These are phyloP conservation scores for Grifola frondosa DNA, from an alignment of 1,284 basidiomycete genomes.

Conservation along the genomic window DNA sequence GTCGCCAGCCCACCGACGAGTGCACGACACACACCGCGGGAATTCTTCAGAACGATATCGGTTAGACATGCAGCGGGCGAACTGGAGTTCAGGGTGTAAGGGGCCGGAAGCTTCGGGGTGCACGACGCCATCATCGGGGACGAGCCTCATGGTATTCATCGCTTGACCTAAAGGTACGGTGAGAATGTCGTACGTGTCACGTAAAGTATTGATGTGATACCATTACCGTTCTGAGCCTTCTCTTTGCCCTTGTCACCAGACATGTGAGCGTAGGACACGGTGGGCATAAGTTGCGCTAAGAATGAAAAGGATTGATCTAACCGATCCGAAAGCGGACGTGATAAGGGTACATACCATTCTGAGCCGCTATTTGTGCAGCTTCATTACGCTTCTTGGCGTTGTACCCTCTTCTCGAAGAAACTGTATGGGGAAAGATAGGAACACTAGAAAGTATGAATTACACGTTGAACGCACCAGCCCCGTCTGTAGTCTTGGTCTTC, in stretches of 20 bases:
- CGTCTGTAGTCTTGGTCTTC: constrained; percentile 32
- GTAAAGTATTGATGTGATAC: constrained; percentile 28
- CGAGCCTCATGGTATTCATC: constrained; percentile 22
- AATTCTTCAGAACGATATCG: constrained; percentile 68
- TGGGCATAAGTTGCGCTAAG: constrained; percentile 48
- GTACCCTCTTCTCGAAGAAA: constrained; percentile 59
- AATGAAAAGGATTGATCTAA: constrained; percentile 19
- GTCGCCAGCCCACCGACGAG: constrained; percentile 79
- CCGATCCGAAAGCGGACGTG: constrained; percentile 6
- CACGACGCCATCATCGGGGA: constrained; percentile 21
- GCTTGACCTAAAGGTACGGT: too few relatives aligned
- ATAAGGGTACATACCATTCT: constrained; percentile 42
- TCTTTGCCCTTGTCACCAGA: constrained; percentile 44
- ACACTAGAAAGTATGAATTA: constrained; percentile 4
- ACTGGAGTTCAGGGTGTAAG: constrained; percentile 63
- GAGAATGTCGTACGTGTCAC: too few relatives aligned
- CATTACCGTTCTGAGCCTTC: constrained; percentile 34
- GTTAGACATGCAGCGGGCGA: constrained; percentile 77
- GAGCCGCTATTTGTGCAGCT: constrained; percentile 47
- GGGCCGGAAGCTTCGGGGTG: constrained; percentile 23
- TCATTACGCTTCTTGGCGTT: constrained; percentile 68
- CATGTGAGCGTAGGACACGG: constrained; percentile 42
- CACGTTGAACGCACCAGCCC: constrained; percentile 29
- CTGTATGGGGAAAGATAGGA: constrained; percentile 28
- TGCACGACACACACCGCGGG: constrained; percentile 77